Conservation (phyloP, 495 filamentous ascomycete genomes). For the Elasticomyces elasticus region DNA sequence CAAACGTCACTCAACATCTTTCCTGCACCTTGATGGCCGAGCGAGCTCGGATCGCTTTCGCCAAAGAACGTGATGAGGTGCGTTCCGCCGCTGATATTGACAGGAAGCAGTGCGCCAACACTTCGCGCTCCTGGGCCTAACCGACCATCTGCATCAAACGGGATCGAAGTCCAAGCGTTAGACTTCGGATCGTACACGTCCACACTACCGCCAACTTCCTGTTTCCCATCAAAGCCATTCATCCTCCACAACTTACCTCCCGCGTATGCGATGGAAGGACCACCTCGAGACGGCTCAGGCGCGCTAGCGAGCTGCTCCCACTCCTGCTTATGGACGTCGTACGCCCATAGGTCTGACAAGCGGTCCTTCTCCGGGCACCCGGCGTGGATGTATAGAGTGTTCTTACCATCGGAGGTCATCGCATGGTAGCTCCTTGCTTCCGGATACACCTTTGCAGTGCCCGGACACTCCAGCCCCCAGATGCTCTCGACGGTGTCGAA, state of each 20-base stretch:
- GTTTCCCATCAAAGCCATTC: slow-evolving; percentile 60
- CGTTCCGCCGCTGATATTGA: slow-evolving; percentile 44
- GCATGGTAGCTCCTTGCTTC: slow-evolving; percentile 42
- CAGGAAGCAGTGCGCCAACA: slow-evolving; percentile 37
- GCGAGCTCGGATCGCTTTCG: slow-evolving; percentile 49
- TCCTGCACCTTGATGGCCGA: slow-evolving; percentile 57
- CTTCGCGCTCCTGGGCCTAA: slow-evolving; percentile 35
- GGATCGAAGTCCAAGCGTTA: slow-evolving; percentile 38
- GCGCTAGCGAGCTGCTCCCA: slow-evolving; percentile 57
- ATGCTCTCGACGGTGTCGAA: slow-evolving; percentile 29
- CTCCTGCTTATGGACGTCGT: slow-evolving; percentile 44
- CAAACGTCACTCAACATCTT: slow-evolving; percentile 64
- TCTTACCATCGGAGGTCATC: slow-evolving; percentile 38
- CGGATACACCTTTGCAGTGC: slow-evolving; percentile 26
- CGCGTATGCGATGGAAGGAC: slow-evolving; percentile 50
- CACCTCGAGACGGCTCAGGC: slow-evolving; percentile 51
- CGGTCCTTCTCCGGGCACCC: slow-evolving; percentile 53
- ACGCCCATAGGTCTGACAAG: slow-evolving; percentile 61
- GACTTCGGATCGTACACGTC: slow-evolving; percentile 42
- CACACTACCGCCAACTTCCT: slow-evolving; percentile 53
- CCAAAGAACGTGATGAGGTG: slow-evolving; percentile 60
- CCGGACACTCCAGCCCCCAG: slow-evolving; percentile 29
- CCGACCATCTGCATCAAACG: slow-evolving; percentile 38
- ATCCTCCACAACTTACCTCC: slow-evolving; percentile 55
- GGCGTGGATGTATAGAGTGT: slow-evolving; percentile 58